Base-by-base conservation (phyloP, 139 green algal genomes). In the Micractinium conductrix region DNA sequence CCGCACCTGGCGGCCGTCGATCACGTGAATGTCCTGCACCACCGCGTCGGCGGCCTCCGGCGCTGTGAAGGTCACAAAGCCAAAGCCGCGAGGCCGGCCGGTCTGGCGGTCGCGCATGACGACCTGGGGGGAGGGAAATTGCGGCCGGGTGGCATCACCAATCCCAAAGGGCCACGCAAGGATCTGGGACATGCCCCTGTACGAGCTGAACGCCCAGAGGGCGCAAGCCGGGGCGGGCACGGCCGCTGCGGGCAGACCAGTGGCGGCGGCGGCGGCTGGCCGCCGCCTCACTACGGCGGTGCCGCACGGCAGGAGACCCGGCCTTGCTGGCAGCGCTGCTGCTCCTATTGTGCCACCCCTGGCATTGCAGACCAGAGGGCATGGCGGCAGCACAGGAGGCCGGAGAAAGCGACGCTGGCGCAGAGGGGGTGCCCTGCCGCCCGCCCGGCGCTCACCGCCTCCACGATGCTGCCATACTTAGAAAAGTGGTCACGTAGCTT, bases 81-180 rank as follows among this genome's bases (percentile, higher is more conserved):
- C 95, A 83, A 98, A 98, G 33, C 94, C 94, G 22, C 95, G 89
- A 1, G 94, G 93, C 45, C 87, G 87, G 28, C 85, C 78, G 0
- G 93, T 97, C n/a, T 88, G 58, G 6, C 91, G 86, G 80, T 98
- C 94, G 17, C 83, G 74, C 94, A 97, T 97, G 5, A 97, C 91
- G 22, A 95, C 91, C 94, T 97, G 89, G 43, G n/a, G 40, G 35
- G 22, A 14, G 10, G 9, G 10, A 63, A 26, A 28, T 44, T 9
- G 44, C 28, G 30, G 26, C n/a, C n/a, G n/a, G n/a, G n/a, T n/a
- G n/a, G n/a, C n/a, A n/a, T n/a, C n/a, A n/a, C n/a, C n/a, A n/a
- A n/a, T n/a, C n/a, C n/a, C n/a, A n/a, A n/a, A n/a, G n/a, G n/a
- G n/a, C n/a, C n/a, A n/a, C n/a, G n/a, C n/a, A n/a, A n/a, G n/a